A percentile compares a stretch with the other conserved stretches of the same genome.
Conservation (phyloP, 1,284 basidiomycete species). For the Microbotryomycetes sp. region DNA sequence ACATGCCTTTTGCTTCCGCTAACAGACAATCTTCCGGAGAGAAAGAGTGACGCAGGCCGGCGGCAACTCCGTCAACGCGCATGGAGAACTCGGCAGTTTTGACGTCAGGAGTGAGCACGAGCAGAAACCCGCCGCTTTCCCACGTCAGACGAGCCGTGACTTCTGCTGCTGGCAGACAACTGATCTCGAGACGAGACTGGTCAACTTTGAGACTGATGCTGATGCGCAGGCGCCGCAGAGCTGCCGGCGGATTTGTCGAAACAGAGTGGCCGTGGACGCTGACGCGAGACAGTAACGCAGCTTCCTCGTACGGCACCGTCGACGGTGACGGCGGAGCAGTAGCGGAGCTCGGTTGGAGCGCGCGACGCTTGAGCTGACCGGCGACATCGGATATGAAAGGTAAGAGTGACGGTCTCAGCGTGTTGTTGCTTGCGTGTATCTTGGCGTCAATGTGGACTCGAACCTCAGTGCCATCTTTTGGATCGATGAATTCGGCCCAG, state of each 20-base stretch:
- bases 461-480: conserved; percentile 43
- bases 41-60: conserved; percentile 17
- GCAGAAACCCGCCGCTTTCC: conserved; percentile 82
- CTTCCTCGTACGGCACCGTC: too few species aligned
- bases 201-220: conserved; percentile 82
- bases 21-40: conserved; percentile 46
- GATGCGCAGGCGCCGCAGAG: conserved; percentile 50
- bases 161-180: conserved; percentile 79
- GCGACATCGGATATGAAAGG: conserved; percentile 64
- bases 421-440: conserved; percentile 78
- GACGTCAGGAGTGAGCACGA: conserved; percentile 61
- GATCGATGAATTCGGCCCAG: conserved; percentile 67
- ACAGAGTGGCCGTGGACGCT: neutral
- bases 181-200: conserved; percentile 70
- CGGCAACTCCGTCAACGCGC: conserved; percentile 14
- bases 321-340: neutral
- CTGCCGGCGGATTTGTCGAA: neutral
- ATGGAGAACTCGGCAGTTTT: conserved; percentile 8
- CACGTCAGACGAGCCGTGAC: conserved; percentile 76
- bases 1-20: conserved; percentile 51
- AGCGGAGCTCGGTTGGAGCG: neutral
- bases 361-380: conserved; percentile 25
- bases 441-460: conserved; percentile 66
- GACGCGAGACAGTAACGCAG: neutral
- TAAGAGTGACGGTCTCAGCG: conserved; percentile 66